Evolutionary conservation across 305 asterid species (phyloP), one percentile per base, ranked within the genome.

Genomic region (Ilex paraguariensis): DNA sequence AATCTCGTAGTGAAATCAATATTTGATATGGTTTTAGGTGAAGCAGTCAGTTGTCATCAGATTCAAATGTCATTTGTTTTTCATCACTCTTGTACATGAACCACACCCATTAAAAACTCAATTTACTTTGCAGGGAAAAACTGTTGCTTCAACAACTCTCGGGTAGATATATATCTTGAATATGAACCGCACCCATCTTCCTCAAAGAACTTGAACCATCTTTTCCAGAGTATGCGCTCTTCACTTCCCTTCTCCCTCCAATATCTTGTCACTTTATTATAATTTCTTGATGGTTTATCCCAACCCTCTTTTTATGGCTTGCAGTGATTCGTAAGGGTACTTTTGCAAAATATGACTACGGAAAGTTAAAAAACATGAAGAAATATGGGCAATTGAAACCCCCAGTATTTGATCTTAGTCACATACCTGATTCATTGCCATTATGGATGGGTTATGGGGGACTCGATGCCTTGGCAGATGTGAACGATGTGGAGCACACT

Each of bases 391-490:
- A 73, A 63, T 28, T 55, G 67, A 73, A 67, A 66, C 97, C 97
- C 63, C 98, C 98, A 7, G 54, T 32, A 13, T 93, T 93, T 69
- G 91, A 87, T 61, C 79, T 93, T 62, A 65, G 84, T 75, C 64
- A 68, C 58, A 90, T 90, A 31, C 98, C 98, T 16, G 79, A 78
- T 58, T 70, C 95, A 10, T 65, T 87, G 77, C 95, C 96, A 16
- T 63, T 90, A 15, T 92, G 96, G 97, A 84, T 90, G 87, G 96
- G 86, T 13, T 87, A 90, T 30, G 98, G 98, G n/a, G 96, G 95
- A 66, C 84, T 75, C 7, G 97, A 93, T 56, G 96, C 86, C 28
- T 69, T 93, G 45, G 91, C 97, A 59, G 98, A 90, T 65, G 79
- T 84, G 49, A 53, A 68, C 1, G 98, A 93, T 64, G 86, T 90